phyloP scores from a whole-genome alignment of 179 eudicot genomes.

The Heliamphora ciliata region DNA sequence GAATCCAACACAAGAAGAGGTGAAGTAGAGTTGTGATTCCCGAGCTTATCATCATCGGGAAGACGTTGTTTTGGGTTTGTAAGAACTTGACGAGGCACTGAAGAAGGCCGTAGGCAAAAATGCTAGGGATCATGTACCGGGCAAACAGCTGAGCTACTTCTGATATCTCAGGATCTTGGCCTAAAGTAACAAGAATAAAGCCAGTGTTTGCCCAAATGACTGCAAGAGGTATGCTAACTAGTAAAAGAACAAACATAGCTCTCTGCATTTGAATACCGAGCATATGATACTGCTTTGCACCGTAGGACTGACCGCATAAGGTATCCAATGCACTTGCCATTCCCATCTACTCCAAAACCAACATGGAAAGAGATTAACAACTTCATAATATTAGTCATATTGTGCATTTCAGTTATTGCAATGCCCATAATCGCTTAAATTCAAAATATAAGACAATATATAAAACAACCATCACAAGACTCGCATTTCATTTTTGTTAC shows the following conservation, averaged over 20 bases:
- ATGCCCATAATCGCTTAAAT: too few species aligned
- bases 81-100: conserved; percentile 51
- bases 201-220: conserved; percentile 54
- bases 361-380: neutral
- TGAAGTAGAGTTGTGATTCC: conserved; percentile 47
- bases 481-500: too few species aligned
- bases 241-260: conserved; percentile 44
- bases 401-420: too few species aligned
- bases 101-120: conserved; percentile 37
- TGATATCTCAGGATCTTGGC: conserved; percentile 59
- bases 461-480: too few species aligned
- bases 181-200: conserved; percentile 38
- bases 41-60: conserved; percentile 65
- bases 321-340: conserved; percentile 81
- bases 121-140: conserved; percentile 23
- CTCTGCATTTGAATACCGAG: conserved; percentile 68
- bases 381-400: neutral
- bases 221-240: conserved; percentile 53
- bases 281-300: conserved; percentile 72
- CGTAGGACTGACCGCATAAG: conserved; percentile 75
- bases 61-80: conserved; percentile 63
- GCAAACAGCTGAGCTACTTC: conserved; percentile 54
- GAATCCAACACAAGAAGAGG: conserved; percentile 44
- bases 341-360: conserved; percentile 41
- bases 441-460: too few species aligned